Base-by-base conservation (phyloP, 2,329 filamentous ascomycete genomes). In the Diatrype stigma region DNA sequence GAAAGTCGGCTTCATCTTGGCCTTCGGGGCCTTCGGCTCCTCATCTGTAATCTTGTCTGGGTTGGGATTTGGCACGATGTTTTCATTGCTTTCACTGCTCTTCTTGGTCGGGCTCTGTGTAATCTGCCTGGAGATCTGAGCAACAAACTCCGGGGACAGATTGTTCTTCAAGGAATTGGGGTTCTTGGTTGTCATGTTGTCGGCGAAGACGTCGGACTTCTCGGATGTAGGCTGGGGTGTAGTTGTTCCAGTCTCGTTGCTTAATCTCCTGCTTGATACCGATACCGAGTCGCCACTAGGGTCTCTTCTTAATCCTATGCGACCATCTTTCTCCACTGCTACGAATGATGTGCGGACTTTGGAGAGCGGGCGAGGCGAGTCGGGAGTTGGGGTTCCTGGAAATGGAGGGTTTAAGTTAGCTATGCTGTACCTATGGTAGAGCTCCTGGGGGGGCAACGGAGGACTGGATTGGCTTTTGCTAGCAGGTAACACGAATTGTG, bases 291-390 rank as follows among this genome's bases (percentile, higher is more conserved):
- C 74, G 38, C 67, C 64, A 56, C 74, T 77, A 22, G 64, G 65
- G 40, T 75, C 70, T 52, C 73, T 67, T 61, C 71, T 74, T 28
- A 84, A 67, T 44, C 80, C 80, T 58, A 83, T 71, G 42, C 77
- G 73, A 49, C 81, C 80, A 68, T 82, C 79, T 55, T 82, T 82
- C 64, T 90, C 86, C 44, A 92, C 79, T 17, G 86, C 81, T 48
- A 92, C 80, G 65, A 92, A 92, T 65, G 76, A 89, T 35, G 87
- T 87, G 58, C 87, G 81, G 42, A 91, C 84, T 69, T 87, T 89
- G 55, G 87, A 89, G 38, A 90, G 78, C 22, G 84, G 87, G 61
- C 86, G 77, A 30, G 82, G 80, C 17, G 80, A 82, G 32, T 78
- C 75, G 42, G 65, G 65, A 56, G 62, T 64, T 50, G 69, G 68